Base-by-base conservation (phyloP, 768 basidiomycete genomes). In the Pulveroboletus ravenelii region DNA sequence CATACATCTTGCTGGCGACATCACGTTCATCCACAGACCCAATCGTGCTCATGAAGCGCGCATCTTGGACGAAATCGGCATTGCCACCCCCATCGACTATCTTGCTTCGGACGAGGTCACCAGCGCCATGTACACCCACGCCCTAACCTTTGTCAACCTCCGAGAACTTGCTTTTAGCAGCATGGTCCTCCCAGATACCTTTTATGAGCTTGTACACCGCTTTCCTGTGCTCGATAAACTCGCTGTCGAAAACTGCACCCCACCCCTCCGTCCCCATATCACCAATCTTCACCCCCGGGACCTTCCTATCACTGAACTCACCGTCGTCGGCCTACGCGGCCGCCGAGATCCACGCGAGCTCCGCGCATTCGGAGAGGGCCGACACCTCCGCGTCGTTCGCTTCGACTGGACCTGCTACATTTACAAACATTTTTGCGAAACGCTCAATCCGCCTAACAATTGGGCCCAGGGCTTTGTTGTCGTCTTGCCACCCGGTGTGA, bases 291-390 rank as follows among this genome's bases (percentile, higher is more conserved):
- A 64, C 6, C 74, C 74, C 6, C 56, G 65, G n/a, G 56, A 60
- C 17, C 69, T 77, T 14, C 73, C 74, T 10, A 71, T 78, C 51
- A 75, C 68, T 1, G 67, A 74, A 17, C 71, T 78, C 27, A 71
- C 70, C 15, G 59, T 78, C 45, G 38, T 70, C 45, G 70, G 69
- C 48, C 55, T 72, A 10, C 70, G 69, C 45, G 68, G 68, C 34
- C 55, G 57, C 32, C 49, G 58, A 44, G 64, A 61, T 13, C 47
- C 52, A 10, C 59, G 59, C 5, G 63, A 61, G 25, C 48, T 66
- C 2, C 64, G 64, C 10, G 64, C 63, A 4, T 70, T 77, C 35
- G 71, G 67, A 18, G 65, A 68, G 31, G 74, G 67, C 0, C 57
- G 62, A 10, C 63, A 65, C 3, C 66, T 78, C 17, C 70, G 66